Percentiles rank a stretch among this genome's conserved stretches.
Conservation (phyloP, 148 eudicot species). For the Camellia japonica region DNA sequence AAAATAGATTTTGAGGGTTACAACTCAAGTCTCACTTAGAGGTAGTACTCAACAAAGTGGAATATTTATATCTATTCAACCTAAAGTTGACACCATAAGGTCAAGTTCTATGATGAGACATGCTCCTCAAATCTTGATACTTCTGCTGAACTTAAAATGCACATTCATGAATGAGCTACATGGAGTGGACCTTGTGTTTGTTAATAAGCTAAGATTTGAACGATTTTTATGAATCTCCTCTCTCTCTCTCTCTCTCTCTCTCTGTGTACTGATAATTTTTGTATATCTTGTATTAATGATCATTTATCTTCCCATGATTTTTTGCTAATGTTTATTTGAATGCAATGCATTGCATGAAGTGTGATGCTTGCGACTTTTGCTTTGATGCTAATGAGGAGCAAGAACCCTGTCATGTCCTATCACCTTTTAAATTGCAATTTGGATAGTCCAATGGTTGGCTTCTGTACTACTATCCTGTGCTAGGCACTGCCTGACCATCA, state of each 20-base stretch:
- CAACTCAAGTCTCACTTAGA: neutral
- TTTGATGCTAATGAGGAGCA: neutral
- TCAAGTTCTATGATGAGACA: neutral
- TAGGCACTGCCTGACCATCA: neutral
- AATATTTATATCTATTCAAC: neutral
- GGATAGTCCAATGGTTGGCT: neutral
- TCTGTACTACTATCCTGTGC: neutral
- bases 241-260: neutral
- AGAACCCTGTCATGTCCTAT: neutral
- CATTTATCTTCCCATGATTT: neutral
- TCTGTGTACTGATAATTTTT: neutral
- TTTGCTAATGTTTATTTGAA: neutral
- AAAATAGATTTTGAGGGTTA: neutral
- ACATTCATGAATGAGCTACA: neutral
- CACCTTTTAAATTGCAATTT: neutral
- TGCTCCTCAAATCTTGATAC: neutral
- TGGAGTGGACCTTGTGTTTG: neutral
- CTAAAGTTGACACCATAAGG: neutral
- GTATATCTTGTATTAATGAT: neutral
- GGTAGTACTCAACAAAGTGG: neutral
- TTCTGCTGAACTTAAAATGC: neutral
- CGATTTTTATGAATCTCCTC: neutral
- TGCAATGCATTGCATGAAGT: neutral
- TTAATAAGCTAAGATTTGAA: neutral
- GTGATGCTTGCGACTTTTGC: neutral